Evolutionary conservation across 768 basidiomycete genomes (phyloP).

Genomic region (Phanerochaete sordida): DNA sequence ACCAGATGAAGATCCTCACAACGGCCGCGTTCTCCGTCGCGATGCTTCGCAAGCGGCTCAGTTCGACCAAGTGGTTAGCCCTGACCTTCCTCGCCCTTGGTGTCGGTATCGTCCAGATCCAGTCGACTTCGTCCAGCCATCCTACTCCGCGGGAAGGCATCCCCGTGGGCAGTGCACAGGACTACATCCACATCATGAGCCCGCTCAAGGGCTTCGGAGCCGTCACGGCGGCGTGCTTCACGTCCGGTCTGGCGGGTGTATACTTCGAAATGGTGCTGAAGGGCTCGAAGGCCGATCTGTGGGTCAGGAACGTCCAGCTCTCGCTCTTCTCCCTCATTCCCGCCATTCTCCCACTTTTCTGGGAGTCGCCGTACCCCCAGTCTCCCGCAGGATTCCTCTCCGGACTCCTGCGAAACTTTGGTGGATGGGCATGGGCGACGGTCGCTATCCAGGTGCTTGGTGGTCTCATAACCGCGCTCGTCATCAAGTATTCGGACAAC

Average conservation of each 20-base stretch:
- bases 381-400: slow-evolving; percentile 26
- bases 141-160: slow-evolving; percentile 10
- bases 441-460: slow-evolving; percentile 86
- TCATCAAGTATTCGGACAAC: slow-evolving; percentile 93
- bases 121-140: slow-evolving; percentile 17
- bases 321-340: slow-evolving; percentile 93
- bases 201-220: slow-evolving; percentile 85
- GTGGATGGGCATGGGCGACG: slow-evolving; percentile 88
- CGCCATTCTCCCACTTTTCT: slow-evolving; percentile 66
- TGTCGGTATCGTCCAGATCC: slow-evolving; percentile 74
- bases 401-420: slow-evolving; percentile 77
- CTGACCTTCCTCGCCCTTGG: slow-evolving; percentile 84
- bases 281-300: slow-evolving; percentile 83
- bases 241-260: slow-evolving; percentile 93
- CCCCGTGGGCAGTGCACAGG: slow-evolving; percentile 19
- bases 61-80: slow-evolving; percentile 77
- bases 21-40: slow-evolving; percentile 88
- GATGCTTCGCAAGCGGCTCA: slow-evolving; percentile 73
- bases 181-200: slow-evolving; percentile 57
- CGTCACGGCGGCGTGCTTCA: slow-evolving; percentile 88
- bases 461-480: slow-evolving; percentile 89
- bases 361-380: slow-evolving; percentile 44
- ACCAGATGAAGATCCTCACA: slow-evolving; percentile 97
- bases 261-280: slow-evolving; percentile 99
- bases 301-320: slow-evolving; percentile 96